Evolutionary conservation across 768 basidiomycete genomes (phyloP), one percentile per base, ranked within the genome.

Genomic region (Hebeloma cylindrosporum): DNA sequence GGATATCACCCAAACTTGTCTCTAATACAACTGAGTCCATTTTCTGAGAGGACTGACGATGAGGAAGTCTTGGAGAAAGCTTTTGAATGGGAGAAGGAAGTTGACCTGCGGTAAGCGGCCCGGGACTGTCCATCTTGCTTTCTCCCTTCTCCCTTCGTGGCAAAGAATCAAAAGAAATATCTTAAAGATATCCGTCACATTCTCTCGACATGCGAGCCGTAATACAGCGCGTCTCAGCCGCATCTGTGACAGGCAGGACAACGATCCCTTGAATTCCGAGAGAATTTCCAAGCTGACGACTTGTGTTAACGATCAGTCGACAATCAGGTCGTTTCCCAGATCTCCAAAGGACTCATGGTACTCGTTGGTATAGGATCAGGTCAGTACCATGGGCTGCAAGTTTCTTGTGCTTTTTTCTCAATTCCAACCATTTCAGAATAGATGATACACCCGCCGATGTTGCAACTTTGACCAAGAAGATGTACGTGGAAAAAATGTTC

Each of bases 341-440:
- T 97, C 48, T 83, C 85, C 13, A 74, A 77, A 52, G 94, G 94
- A 1, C 70, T 97, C 22, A 85, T 97, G 79, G 88, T 94, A 14
- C 78, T 97, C 11, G 81, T 97, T 25, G 94, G 94, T 20, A 88
- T 97, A 52, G 89, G 88, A 31, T 71, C 73, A 68, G 88, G 89
- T 88, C 70, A 54, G 73, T 50, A 30, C 44, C 21, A 9, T 14
- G 29, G 18, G 33, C 27, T 26, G n/a, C 31, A 23, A 10, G 18
- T 40, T 35, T 43, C 26, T 22, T 25, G 30, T 23, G 26, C 31
- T 35, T 16, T 28, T 23, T 49, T 23, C 18, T 50, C 43, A 47
- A 33, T 43, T 40, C 43, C 41, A 56, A 34, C 40, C 18, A 27
- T 43, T 47, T 38, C 39, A 74, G 66, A 62, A 60, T 58, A 93